Conservation (phyloP, 208 protist species). For the Crithidia thermophila region DNA sequence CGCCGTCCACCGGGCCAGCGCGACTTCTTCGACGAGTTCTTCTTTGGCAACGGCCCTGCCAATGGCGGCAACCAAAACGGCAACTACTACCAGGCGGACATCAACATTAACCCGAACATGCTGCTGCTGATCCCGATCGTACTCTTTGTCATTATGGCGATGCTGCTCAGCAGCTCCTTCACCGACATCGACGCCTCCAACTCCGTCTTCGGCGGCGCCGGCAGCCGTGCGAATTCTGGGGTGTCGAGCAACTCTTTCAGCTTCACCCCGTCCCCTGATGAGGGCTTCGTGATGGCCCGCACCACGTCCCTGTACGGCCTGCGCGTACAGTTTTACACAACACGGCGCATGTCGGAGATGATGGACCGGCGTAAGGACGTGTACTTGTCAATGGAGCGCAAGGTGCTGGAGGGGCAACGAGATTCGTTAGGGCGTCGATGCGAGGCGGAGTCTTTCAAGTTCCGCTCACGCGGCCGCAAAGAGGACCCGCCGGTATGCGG, state of each 20-base stretch:
- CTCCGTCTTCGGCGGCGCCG: conserved; percentile 22
- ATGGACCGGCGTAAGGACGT: conserved; percentile 47
- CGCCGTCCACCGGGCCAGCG: conserved; percentile 25
- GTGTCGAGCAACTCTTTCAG: conserved; percentile 42
- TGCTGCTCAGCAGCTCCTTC: conserved; percentile 72
- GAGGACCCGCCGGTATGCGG: conserved; percentile 64
- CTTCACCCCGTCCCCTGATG: conserved; percentile 56
- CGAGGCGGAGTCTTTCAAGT: conserved; percentile 77
- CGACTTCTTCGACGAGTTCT: conserved; percentile 85
- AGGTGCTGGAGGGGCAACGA: conserved; percentile 67
- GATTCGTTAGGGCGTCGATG: conserved; percentile 75
- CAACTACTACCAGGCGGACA: conserved; percentile 37
- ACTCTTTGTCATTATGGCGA: conserved; percentile 71
- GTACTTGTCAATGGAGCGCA: conserved; percentile 48
- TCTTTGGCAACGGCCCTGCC: conserved; percentile 38
- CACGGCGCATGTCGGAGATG: conserved; percentile 52
- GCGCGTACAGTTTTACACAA: conserved; percentile 74
- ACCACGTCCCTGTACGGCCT: conserved; percentile 60
- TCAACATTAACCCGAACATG: conserved; percentile 53
- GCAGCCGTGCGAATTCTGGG: neutral
- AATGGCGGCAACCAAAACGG: neutral
- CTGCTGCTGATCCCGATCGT: conserved; percentile 71
- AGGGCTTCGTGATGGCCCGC: conserved; percentile 53
- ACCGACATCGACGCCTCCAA: conserved; percentile 47
- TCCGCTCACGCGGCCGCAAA: conserved; percentile 60